Conservation (phyloP, 2,329 filamentous ascomycete genomes). For the Myriosclerotinia scirpicola region DNA sequence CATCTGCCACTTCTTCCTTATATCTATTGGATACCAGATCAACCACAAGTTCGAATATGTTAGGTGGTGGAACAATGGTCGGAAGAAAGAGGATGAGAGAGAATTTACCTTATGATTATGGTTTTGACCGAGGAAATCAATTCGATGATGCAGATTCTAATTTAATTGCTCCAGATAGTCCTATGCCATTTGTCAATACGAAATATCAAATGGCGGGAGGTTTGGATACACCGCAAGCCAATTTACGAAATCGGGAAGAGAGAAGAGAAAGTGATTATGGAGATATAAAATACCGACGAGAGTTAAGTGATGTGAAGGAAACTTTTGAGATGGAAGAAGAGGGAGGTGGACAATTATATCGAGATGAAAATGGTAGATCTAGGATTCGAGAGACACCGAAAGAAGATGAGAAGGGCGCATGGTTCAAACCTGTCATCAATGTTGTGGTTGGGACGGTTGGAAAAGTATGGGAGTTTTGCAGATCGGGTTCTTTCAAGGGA, state of each 20-base stretch:
- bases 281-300: slow-evolving; percentile 45
- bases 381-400: slow-evolving; percentile 58
- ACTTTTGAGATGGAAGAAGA: slow-evolving; percentile 1
- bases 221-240: slow-evolving; percentile 46
- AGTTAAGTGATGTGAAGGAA: slow-evolving; percentile 29
- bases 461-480: slow-evolving; percentile 82
- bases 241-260: slow-evolving; percentile 37
- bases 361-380: slow-evolving; percentile 27
- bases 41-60: slow-evolving; percentile 13
- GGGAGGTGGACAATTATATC: slow-evolving; percentile 14
- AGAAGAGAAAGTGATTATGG: slow-evolving; percentile 34
- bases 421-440: slow-evolving; percentile 44
- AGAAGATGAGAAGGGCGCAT: slow-evolving; percentile 28
- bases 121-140: slow-evolving; percentile 13
- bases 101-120: slow-evolving; percentile 26
- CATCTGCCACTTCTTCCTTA: slow-evolving; percentile 41
- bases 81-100: slow-evolving; percentile 30
- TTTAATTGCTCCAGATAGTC: slow-evolving; percentile 35
- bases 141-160: slow-evolving; percentile 25
- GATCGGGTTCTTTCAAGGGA: slow-evolving; percentile 64
- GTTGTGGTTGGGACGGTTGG: slow-evolving; percentile 68
- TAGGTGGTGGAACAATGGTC: slow-evolving; percentile 10
- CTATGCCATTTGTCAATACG: slow-evolving; percentile 51
- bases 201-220: slow-evolving; percentile 52
- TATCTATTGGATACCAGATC: slow-evolving; percentile 35